Evolutionary conservation across 208 protist species (phyloP), one percentile per base, ranked within the genome.

Genomic region (Trypanosoma lewisi): DNA sequence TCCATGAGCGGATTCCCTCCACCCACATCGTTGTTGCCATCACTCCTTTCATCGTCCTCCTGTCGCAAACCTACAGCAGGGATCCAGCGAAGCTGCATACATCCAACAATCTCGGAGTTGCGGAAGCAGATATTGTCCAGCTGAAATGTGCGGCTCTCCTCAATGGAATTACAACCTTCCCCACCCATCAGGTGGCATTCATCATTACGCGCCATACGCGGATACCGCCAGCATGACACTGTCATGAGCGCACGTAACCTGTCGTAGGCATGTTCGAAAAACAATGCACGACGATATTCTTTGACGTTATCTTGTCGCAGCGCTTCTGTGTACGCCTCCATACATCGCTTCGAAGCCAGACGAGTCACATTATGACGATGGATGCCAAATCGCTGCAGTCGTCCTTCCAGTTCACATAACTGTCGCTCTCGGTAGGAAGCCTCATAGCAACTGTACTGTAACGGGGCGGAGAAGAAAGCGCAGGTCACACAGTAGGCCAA

Each of bases 51-150:
- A 27, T 14, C 11, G 19, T 45, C 42, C 42, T 47, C 17, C 42
- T 14, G 19, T 51, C 2, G n/a, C 19, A 25, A 28, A 37, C 9
- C 30, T 34, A 2, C 39, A 16, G 51, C 31, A 3, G 45, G 1
- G 21, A 60, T 67, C 62, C 62, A 67, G 9, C 33, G 55, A 5
- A 69, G 52, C 39, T 60, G 62, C 62, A 67, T 60, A 19, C 28
- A 42, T 6, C 63, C 63, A 23, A 69, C 33, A 30, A 56, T 48
- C 2, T 49, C 44, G 3, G 54, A 50, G 52, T 69, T 69, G 4
- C 63, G 50, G 23, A 69, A 52, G 27, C 63, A 69, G 28, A 60
- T 63, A n/a, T 45, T 54, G 21, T 60, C 33, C 2, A 69, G 11
- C 33, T 53, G 44, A 23, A 58, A 61, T 5, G 63, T 54, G 2